phyloP scores from a whole-genome alignment of 1,139 yeast genomes.

The Sugiyamaella japonica region DNA sequence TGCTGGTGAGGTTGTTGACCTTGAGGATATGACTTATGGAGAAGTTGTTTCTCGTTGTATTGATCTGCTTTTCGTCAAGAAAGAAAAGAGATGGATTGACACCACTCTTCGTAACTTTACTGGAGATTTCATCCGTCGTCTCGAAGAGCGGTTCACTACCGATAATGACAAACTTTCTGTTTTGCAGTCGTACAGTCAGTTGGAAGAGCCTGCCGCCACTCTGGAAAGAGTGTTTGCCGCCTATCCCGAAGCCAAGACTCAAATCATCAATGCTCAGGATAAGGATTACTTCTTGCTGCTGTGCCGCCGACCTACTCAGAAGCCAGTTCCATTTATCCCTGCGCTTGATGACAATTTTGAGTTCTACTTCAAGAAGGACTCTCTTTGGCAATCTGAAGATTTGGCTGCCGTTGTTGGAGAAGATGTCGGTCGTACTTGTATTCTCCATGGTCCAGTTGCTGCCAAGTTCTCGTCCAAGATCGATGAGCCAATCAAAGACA shows the following conservation, averaged over 20 bases:
- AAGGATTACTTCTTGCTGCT: slow-evolving; percentile 86
- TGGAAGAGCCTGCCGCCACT: slow-evolving; percentile 64
- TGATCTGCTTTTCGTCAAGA: slow-evolving; percentile 82
- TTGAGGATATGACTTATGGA: slow-evolving; percentile 93
- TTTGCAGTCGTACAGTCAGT: slow-evolving; percentile 68
- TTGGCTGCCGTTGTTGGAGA: slow-evolving; percentile 93
- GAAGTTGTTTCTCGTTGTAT: slow-evolving; percentile 87
- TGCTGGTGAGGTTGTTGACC: slow-evolving; percentile 76
- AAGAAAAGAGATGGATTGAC: slow-evolving; percentile 87
- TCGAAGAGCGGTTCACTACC: slow-evolving; percentile 91
- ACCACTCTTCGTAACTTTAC: slow-evolving; percentile 78
- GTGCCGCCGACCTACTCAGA: slow-evolving; percentile 82
- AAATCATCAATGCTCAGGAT: slow-evolving; percentile 92
- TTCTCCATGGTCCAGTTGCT: slow-evolving; percentile 97
- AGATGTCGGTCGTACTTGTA: slow-evolving; percentile 98
- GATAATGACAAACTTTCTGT: slow-evolving; percentile 53
- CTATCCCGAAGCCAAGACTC: slow-evolving; percentile 73
- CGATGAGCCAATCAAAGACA: slow-evolving; percentile 89
- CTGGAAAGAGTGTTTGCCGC: slow-evolving; percentile 60
- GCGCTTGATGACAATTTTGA: slow-evolving; percentile 92
- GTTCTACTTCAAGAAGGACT: slow-evolving; percentile 96
- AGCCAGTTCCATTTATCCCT: slow-evolving; percentile 98
- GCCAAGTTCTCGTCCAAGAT: slow-evolving; percentile 86
- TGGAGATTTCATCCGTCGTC: slow-evolving; percentile 86
- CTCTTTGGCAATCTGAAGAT: slow-evolving; percentile 98